Evolutionary conservation across 495 filamentous ascomycete species (phyloP).

Genomic region (Lophium mytilinum): DNA sequence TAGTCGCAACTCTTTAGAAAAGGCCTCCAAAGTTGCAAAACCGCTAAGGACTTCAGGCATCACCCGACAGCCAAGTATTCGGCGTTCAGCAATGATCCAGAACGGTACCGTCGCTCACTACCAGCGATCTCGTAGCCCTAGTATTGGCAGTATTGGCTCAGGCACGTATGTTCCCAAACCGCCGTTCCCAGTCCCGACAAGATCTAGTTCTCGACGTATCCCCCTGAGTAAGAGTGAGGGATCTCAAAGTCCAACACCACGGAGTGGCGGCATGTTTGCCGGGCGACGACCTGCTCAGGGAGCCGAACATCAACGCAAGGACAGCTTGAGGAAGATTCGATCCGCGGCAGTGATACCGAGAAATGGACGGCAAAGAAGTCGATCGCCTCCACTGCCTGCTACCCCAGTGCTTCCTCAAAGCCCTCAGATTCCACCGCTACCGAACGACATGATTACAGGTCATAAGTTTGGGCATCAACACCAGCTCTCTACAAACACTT

Average conservation of each 20-base stretch:
- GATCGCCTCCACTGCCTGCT: constrained; percentile 25
- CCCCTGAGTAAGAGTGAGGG: constrained; percentile 68
- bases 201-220: constrained; percentile 76
- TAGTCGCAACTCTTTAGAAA: constrained; percentile 24
- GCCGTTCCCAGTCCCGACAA: constrained; percentile 80
- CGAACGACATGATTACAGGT: constrained; percentile 59
- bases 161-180: constrained; percentile 25
- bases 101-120: constrained; percentile 67
- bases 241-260: constrained; percentile 66
- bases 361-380: constrained; percentile 24
- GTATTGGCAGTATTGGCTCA: constrained; percentile 50
- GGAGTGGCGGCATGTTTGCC: constrained; percentile 24
- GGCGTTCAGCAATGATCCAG: constrained; percentile 63
- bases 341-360: constrained; percentile 68
- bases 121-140: constrained; percentile 63
- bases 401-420: constrained; percentile 36
- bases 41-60: constrained; percentile 13
- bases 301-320: constrained; percentile 40
- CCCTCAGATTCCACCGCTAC: constrained; percentile 64
- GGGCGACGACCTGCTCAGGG: constrained; percentile 19
- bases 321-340: constrained; percentile 65
- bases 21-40: constrained; percentile 21
- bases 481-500: constrained; percentile 49
- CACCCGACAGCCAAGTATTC: constrained; percentile 43
- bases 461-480: constrained; percentile 39